Percentiles rank a stretch among this genome's conserved stretches.
Conservation (phyloP, 1,139 yeast genomes). For the Zygosaccharomyces pseudobailii region DNA sequence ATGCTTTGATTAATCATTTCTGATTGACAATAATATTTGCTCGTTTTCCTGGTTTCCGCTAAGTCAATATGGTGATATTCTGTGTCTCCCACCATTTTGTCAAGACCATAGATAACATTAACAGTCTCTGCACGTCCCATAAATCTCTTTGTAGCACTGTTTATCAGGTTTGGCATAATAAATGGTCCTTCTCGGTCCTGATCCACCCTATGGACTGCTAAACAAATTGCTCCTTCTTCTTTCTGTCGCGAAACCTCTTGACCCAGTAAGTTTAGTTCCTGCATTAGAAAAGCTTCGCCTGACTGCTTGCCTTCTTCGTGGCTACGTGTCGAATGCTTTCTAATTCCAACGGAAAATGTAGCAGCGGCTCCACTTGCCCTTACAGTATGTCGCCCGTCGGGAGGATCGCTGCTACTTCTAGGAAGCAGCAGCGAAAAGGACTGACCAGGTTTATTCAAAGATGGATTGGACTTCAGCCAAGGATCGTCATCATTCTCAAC, state of each 20-base stretch:
- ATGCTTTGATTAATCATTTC: slow-evolving; percentile 8
- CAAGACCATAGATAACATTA: slow-evolving; percentile 12
- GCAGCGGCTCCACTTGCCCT: slow-evolving; percentile 66
- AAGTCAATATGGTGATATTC: slow-evolving; percentile 4
- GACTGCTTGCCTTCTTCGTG: slow-evolving; percentile 35
- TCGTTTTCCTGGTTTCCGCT: background rate
- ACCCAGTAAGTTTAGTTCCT: slow-evolving; percentile 25
- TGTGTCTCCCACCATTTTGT: slow-evolving; percentile 9
- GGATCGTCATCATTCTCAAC: slow-evolving; percentile 54
- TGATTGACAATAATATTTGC: background rate
- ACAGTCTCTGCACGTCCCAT: slow-evolving; percentile 14
- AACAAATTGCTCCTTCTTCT: slow-evolving; percentile 38
- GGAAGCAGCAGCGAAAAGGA: slow-evolving; percentile 77
- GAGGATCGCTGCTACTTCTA: slow-evolving; percentile 52
- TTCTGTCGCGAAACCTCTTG: slow-evolving; percentile 34
- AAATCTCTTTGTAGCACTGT: slow-evolving; percentile 7
- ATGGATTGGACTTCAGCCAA: slow-evolving; percentile 86
- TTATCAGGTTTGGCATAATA: slow-evolving; percentile 11
- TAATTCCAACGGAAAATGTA: slow-evolving; percentile 79
- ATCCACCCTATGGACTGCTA: slow-evolving; percentile 29
- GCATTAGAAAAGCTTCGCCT: slow-evolving; percentile 28
- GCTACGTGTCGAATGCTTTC: slow-evolving; percentile 43
- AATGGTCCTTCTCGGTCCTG: slow-evolving; percentile 16
- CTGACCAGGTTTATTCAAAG: slow-evolving; percentile 63
- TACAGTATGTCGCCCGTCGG: slow-evolving; percentile 34